These are phyloP conservation scores for Aciculosporium take DNA, from an alignment of 2,329 filamentous ascomycete genomes.

Conservation along the genomic window DNA sequence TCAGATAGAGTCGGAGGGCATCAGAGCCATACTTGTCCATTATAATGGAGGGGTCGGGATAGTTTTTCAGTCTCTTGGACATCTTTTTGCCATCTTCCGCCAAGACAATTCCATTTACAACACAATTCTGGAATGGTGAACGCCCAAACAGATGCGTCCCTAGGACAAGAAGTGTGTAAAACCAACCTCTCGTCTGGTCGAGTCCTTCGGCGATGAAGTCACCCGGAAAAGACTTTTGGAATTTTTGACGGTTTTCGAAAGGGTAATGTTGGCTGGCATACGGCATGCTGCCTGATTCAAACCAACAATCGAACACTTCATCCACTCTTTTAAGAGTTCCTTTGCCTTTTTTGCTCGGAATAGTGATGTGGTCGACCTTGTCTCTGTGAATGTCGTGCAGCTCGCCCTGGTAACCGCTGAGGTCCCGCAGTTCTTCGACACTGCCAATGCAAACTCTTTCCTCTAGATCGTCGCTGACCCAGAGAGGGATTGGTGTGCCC, in stretches of 20 bases:
- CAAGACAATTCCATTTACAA: constrained; percentile 90
- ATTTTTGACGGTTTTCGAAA: constrained; percentile 74
- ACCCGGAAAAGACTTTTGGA: constrained; percentile 70
- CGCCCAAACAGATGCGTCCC: constrained; percentile 77
- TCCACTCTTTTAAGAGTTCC: constrained; percentile 67
- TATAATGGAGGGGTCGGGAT: constrained; percentile 71
- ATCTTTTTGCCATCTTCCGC: constrained; percentile 97
- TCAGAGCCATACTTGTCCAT: constrained; percentile 86
- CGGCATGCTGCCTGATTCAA: constrained; percentile 91
- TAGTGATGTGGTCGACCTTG: constrained; percentile 87
- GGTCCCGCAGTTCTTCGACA: constrained; percentile 64
- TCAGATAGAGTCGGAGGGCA: constrained; percentile 84
- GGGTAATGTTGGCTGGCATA: constrained; percentile 86
- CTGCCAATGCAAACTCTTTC: constrained; percentile 81
- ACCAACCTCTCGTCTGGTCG: constrained; percentile 93
- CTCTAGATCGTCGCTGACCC: constrained; percentile 79
- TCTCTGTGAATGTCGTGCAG: constrained; percentile 81
- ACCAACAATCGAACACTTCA: constrained; percentile 95
- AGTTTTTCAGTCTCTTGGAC: constrained; percentile 95
- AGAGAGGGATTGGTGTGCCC: constrained; percentile 85
- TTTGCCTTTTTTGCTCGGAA: constrained; percentile 78
- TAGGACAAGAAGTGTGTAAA: constrained; percentile 81
- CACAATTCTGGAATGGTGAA: constrained; percentile 84
- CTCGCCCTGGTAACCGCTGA: constrained; percentile 76
- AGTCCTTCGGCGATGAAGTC: constrained; percentile 91